A percentile compares a stretch with the other conserved stretches of the same genome.
phyloP scores from a whole-genome alignment of 331 rosid genomes.

The Acacia concinna region DNA sequence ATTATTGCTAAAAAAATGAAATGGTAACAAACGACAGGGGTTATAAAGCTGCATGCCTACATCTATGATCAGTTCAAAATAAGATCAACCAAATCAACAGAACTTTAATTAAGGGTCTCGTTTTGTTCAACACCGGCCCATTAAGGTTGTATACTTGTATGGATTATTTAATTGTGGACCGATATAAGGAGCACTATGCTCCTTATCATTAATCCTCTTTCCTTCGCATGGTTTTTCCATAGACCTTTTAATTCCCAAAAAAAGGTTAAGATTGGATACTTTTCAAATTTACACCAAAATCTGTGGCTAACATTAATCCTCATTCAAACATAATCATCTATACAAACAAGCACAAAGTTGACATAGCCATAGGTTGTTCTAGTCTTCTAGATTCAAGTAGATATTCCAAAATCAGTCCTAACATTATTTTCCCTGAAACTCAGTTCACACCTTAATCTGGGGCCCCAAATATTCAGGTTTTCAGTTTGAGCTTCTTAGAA shows the following conservation, averaged over 20 bases:
- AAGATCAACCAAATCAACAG: slow-evolving; percentile 8
- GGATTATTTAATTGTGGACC: background rate
- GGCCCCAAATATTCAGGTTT: background rate
- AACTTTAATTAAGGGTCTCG: background rate
- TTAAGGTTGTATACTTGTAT: background rate
- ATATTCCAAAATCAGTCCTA: slow-evolving; percentile 9
- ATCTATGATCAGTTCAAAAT: background rate
- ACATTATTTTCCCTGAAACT: background rate
- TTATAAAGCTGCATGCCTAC: background rate
- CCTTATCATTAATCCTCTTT: background rate
- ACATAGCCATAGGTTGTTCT: background rate
- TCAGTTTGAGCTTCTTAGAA: background rate
- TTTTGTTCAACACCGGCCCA: background rate
- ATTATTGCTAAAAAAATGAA: background rate
- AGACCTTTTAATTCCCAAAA: too few species aligned
- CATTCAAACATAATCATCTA: background rate
- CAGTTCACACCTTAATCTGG: background rate
- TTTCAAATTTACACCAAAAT: background rate
- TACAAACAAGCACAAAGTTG: background rate
- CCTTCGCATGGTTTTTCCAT: background rate
- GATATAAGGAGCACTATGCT: background rate
- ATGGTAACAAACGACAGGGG: background rate
- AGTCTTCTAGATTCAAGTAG: background rate
- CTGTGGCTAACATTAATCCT: background rate
- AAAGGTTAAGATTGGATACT: background rate